Conservation (phyloP, 352 stramenopile species). For the Thalassiosira hispida region DNA sequence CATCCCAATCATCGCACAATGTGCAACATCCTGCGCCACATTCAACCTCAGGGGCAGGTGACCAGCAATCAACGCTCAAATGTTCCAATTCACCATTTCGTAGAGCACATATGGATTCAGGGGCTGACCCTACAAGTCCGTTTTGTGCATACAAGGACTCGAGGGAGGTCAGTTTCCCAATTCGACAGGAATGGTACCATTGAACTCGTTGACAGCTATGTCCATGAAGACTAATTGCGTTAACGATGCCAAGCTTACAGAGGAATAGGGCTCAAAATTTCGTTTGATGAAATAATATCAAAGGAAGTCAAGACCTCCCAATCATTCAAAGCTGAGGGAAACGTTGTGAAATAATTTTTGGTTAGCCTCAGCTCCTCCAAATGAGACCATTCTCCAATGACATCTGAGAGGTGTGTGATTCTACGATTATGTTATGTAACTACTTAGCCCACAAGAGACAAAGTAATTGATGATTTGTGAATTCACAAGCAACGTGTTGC, state of each 20-base stretch:
- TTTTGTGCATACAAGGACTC: slow-evolving; percentile 43
- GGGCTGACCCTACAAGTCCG: slow-evolving; percentile 29
- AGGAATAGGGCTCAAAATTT: slow-evolving; percentile 18
- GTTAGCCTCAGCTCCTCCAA: slow-evolving; percentile 25
- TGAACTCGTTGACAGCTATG: slow-evolving; percentile 27
- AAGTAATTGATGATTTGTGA: no score
- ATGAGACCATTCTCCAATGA: slow-evolving; percentile 27
- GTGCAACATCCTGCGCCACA: slow-evolving; percentile 32
- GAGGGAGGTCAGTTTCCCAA: slow-evolving; percentile 32
- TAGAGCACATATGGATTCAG: slow-evolving; percentile 31
- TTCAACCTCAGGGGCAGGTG: slow-evolving; percentile 3
- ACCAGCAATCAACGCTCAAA: slow-evolving; percentile 44
- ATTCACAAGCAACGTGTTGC: no score
- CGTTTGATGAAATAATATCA: slow-evolving; percentile 21
- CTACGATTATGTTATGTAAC: no score
- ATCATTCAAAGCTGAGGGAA: slow-evolving; percentile 22
- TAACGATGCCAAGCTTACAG: slow-evolving; percentile 21
- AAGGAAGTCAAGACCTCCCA: slow-evolving; percentile 31
- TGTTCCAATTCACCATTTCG: slow-evolving; percentile 14
- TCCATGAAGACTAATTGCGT: slow-evolving; percentile 22
- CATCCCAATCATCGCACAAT: slow-evolving; percentile 34
- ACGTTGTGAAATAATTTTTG: slow-evolving; percentile 30
- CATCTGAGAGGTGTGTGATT: no score
- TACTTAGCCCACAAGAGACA: no score
- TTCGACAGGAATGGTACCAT: slow-evolving; percentile 20